A percentile compares a stretch with the other conserved stretches of the same genome.
Conservation (phyloP, 495 filamentous ascomycete genomes). For the Rusavskia elegans region DNA sequence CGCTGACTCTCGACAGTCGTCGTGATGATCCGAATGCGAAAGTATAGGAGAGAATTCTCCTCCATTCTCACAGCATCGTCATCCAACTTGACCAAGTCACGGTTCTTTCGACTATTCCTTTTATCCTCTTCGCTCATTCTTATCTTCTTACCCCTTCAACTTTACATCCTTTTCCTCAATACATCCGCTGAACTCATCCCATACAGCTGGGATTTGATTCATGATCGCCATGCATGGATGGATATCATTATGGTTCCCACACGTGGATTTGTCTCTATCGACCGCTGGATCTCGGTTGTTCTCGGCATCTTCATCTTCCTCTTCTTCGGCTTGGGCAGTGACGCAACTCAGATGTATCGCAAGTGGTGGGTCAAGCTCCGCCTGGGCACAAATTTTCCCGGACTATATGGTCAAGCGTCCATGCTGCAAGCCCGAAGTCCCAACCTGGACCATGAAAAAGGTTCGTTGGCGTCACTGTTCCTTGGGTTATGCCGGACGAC, state of each 20-base stretch:
- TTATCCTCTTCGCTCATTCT: conserved; percentile 54
- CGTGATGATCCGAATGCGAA: conserved; percentile 48
- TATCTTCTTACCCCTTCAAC: conserved; percentile 44
- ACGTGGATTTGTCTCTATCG: conserved; percentile 34
- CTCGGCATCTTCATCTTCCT: conserved; percentile 47
- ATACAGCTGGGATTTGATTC: conserved; percentile 39
- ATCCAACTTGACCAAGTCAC: conserved; percentile 43
- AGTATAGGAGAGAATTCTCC: conserved; percentile 46
- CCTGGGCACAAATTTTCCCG: neutral
- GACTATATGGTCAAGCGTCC: neutral
- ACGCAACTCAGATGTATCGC: conserved; percentile 61
- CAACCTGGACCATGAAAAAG: neutral
- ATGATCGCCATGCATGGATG: conserved; percentile 36
- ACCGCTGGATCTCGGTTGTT: conserved; percentile 52
- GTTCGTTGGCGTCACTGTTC: neutral
- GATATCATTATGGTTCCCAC: conserved; percentile 46
- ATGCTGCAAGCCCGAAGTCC: neutral
- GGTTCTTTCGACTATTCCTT: conserved; percentile 65
- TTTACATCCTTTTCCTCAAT: conserved; percentile 44
- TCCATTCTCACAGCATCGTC: conserved; percentile 39
- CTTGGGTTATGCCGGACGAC: neutral
- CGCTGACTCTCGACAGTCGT: conserved; percentile 27
- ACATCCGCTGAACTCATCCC: conserved; percentile 20
- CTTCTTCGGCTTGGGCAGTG: conserved; percentile 69
- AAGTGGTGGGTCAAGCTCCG: conserved; percentile 23